These are phyloP conservation scores for Blastomyces parvus DNA, from an alignment of 2,329 filamentous ascomycete species.

Conservation along the genomic window DNA sequence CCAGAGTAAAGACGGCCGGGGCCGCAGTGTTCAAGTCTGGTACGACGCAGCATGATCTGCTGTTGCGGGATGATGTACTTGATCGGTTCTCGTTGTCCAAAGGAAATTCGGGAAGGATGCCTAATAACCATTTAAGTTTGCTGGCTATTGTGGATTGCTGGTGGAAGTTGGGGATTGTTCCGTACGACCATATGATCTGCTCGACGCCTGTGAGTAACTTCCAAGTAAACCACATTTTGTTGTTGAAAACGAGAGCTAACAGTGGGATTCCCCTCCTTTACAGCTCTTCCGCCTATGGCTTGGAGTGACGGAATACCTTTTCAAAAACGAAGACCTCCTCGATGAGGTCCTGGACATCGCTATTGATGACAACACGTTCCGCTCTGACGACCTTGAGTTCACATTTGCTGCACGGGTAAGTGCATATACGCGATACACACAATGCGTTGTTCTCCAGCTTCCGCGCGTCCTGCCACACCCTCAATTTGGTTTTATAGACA, in stretches of 20 bases:
- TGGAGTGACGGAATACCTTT: conserved; percentile 93
- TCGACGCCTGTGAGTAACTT: conserved; percentile 63
- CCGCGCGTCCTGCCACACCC: background rate
- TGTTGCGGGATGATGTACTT: conserved; percentile 70
- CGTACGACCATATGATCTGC: conserved; percentile 99
- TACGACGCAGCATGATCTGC: conserved; percentile 51
- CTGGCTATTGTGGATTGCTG: conserved; percentile 98
- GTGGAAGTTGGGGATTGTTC: conserved; percentile 85
- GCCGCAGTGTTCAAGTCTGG: conserved; percentile 54
- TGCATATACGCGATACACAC: conserved; percentile 11
- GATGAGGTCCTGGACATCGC: conserved; percentile 79
- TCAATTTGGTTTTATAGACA: background rate
- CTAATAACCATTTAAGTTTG: conserved; percentile 88
- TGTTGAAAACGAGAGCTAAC: background rate
- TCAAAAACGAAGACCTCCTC: conserved; percentile 69
- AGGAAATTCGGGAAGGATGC: conserved; percentile 55
- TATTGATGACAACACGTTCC: conserved; percentile 80
- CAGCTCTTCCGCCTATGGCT: conserved; percentile 88
- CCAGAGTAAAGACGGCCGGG: conserved; percentile 70
- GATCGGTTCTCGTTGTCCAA: conserved; percentile 80
- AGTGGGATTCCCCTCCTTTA: background rate
- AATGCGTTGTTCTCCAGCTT: background rate
- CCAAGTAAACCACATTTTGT: background rate
- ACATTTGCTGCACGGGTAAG: conserved; percentile 78
- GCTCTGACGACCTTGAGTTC: conserved; percentile 94